Evolutionary conservation across 1,284 basidiomycete genomes (phyloP).

Genomic region (Ceraceosorus guamensis): DNA sequence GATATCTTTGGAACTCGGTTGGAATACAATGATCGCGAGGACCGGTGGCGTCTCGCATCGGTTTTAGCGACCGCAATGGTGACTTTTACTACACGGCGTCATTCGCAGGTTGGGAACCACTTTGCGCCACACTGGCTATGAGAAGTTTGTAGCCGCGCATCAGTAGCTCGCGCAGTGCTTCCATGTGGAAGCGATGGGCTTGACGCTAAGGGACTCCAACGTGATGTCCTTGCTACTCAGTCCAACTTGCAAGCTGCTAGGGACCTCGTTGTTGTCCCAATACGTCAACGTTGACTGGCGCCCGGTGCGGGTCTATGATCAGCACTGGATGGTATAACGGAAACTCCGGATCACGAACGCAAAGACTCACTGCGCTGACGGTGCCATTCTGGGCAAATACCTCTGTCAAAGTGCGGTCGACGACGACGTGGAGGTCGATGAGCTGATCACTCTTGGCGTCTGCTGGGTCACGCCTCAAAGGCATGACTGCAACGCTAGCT

Average conservation of each 20-base stretch:
- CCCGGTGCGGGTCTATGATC: not conserved
- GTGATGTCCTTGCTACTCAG: not conserved
- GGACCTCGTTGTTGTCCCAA: not conserved
- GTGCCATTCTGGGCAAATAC: not conserved
- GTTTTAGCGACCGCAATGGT: too few species aligned
- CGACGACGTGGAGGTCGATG: not conserved
- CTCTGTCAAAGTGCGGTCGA: not conserved
- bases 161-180: not conserved
- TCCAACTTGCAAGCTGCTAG: not conserved
- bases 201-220: not conserved
- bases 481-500: conserved; percentile 15
- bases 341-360: not conserved
- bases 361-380: not conserved
- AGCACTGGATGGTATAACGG: too few species aligned
- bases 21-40: too few species aligned
- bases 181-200: not conserved
- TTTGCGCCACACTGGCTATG: too few species aligned
- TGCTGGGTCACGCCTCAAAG: conserved; percentile 11
- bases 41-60: too few species aligned
- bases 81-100: too few species aligned
- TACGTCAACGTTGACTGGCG: not conserved
- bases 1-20: too few species aligned
- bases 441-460: not conserved
- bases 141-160: too few species aligned
- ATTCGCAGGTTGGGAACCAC: too few species aligned